phyloP scores from a whole-genome alignment of 2,329 filamentous ascomycete species.

The Diaporthe citriasiana region DNA sequence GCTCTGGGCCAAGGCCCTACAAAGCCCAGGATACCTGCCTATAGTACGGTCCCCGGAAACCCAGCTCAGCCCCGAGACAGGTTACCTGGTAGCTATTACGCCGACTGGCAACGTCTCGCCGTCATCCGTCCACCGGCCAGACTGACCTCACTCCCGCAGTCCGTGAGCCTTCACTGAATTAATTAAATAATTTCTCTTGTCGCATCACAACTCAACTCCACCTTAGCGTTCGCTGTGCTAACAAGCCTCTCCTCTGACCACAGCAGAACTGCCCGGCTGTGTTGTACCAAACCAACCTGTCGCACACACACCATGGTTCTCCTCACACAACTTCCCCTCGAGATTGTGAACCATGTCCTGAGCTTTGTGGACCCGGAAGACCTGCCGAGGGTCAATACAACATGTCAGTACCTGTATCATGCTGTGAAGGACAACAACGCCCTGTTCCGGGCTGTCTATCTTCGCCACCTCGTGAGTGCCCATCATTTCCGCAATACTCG shows the following conservation, averaged over 20 bases:
- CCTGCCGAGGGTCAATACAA: conserved; percentile 64
- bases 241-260: too few species aligned
- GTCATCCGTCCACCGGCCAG: conserved; percentile 9
- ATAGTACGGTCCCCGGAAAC: neutral
- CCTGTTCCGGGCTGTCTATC: conserved; percentile 74
- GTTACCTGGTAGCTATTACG: conserved; percentile 15
- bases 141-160: neutral
- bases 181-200: neutral
- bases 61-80: conserved; percentile 12
- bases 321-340: conserved; percentile 67
- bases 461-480: conserved; percentile 65
- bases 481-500: neutral
- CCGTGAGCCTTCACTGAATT: neutral
- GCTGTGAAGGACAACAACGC: conserved; percentile 70
- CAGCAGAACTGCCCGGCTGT: neutral
- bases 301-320: conserved; percentile 46
- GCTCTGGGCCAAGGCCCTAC: neutral
- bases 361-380: conserved; percentile 68
- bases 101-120: conserved; percentile 20
- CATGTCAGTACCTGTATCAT: conserved; percentile 66
- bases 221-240: too few species aligned
- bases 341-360: conserved; percentile 75
- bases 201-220: neutral
- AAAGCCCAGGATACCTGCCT: neutral
- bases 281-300: neutral